phyloP scores from a whole-genome alignment of 306 rosid species.

The Ochetophila trinervis region DNA sequence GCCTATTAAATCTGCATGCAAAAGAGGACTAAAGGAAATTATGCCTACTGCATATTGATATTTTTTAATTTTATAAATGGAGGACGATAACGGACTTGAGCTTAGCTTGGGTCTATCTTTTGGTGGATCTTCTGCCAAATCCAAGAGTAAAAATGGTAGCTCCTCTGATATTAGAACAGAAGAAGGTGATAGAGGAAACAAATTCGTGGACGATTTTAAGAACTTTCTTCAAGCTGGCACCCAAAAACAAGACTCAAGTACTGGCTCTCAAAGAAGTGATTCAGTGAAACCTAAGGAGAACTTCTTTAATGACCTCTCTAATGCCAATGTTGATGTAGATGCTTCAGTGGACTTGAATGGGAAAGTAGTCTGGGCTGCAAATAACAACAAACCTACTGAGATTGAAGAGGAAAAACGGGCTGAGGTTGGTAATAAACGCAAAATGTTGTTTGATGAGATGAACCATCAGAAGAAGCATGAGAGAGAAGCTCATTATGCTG shows the following conservation, averaged over 20 bases:
- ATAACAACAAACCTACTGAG: slow-evolving; percentile 44
- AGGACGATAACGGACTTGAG: slow-evolving; percentile 90
- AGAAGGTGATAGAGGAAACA: slow-evolving; percentile 70
- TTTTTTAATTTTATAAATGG: slow-evolving; percentile 49
- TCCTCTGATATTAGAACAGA: slow-evolving; percentile 53
- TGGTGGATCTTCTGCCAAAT: slow-evolving; percentile 74
- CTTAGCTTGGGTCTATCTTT: slow-evolving; percentile 90
- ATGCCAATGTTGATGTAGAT: slow-evolving; percentile 50
- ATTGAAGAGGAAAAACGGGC: slow-evolving; percentile 60
- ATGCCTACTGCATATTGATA: slow-evolving; percentile 23
- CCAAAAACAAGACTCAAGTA: slow-evolving; percentile 62
- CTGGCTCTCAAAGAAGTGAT: slow-evolving; percentile 50
- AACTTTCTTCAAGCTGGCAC: slow-evolving; percentile 59
- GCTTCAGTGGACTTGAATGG: slow-evolving; percentile 60
- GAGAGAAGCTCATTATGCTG: slow-evolving; percentile 51
- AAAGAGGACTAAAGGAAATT: slow-evolving; percentile 18
- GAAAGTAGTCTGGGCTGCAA: slow-evolving; percentile 64
- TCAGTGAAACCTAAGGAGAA: slow-evolving; percentile 66
- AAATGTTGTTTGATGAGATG: slow-evolving; percentile 60
- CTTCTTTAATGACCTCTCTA: slow-evolving; percentile 83
- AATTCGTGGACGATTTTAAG: slow-evolving; percentile 71
- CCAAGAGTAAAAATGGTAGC: slow-evolving; percentile 71
- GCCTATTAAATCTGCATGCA: slow-evolving; percentile 12
- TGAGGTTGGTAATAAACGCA: slow-evolving; percentile 59
- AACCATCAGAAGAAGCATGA: slow-evolving; percentile 66